These are phyloP conservation scores for Termitomyces bulborhizus DNA, from an alignment of 768 basidiomycete species.

Conservation along the genomic window DNA sequence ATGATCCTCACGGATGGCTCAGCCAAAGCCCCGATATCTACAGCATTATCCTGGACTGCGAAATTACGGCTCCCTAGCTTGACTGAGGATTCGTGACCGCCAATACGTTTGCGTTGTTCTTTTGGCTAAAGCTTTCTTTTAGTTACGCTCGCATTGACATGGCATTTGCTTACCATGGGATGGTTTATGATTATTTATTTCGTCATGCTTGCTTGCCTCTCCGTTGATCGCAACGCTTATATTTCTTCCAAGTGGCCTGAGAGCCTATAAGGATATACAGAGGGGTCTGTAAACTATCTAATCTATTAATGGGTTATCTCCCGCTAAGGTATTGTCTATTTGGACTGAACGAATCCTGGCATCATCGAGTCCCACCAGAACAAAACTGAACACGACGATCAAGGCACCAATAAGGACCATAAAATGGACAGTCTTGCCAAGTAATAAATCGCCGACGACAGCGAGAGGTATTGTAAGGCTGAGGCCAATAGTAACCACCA, in stretches of 20 bases:
- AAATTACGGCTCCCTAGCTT: slow-evolving; percentile 42
- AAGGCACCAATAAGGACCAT: slow-evolving; percentile 70
- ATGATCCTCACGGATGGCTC: slow-evolving; percentile 33
- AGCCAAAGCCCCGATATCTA: slow-evolving; percentile 37
- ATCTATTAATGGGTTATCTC: neutral
- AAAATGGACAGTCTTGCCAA: slow-evolving; percentile 48
- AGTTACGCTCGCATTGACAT: neutral
- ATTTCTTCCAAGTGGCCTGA: neutral
- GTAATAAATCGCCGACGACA: slow-evolving; percentile 71
- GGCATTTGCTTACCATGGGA: neutral
- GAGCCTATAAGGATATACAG: neutral
- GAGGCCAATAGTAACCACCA: slow-evolving; percentile 89
- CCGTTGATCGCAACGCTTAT: too few species aligned
- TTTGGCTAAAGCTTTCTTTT: slow-evolving; percentile 23
- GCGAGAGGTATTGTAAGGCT: slow-evolving; percentile 93
- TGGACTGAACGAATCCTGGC: slow-evolving; percentile 17
- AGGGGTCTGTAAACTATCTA: neutral
- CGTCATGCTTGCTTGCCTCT: too few species aligned
- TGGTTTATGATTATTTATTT: neutral
- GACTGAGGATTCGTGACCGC: slow-evolving; percentile 47
- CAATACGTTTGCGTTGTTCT: slow-evolving; percentile 36
- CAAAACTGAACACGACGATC: slow-evolving; percentile 72
- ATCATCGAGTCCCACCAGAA: slow-evolving; percentile 61
- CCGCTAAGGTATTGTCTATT: slow-evolving; percentile 7
- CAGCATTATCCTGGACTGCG: slow-evolving; percentile 41